phyloP scores from a whole-genome alignment of 208 protist genomes.

The Trypanosoma cruzi region DNA sequence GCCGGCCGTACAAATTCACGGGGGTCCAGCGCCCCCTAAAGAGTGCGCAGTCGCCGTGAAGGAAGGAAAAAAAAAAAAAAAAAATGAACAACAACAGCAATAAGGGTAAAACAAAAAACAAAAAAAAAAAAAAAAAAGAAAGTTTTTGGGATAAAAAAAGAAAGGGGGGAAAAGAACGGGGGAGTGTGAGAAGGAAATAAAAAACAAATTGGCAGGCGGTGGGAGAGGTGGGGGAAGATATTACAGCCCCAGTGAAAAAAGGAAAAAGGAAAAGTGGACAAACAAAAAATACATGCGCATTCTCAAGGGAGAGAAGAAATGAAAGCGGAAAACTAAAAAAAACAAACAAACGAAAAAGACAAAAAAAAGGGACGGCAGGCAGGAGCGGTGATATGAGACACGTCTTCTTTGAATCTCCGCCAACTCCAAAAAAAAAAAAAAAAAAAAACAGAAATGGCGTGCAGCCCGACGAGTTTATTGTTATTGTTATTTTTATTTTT shows the following conservation, averaged over 20 bases:
- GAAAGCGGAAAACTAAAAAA: not conserved
- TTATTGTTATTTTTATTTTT: slow-evolving; percentile 16
- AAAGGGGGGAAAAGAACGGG: slow-evolving; percentile 3
- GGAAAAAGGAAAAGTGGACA: not conserved
- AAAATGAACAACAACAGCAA: not conserved
- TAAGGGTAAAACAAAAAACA: not conserved
- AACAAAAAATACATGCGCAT: no score
- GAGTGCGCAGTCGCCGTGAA: not conserved
- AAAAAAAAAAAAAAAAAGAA: not conserved
- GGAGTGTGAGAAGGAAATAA: not conserved
- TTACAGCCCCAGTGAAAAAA: not conserved
- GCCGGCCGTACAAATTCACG: slow-evolving; percentile 32
- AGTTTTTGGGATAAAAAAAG: slow-evolving; percentile 21
- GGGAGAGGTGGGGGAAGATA: not conserved
- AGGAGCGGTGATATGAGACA: not conserved
- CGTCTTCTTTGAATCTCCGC: not conserved
- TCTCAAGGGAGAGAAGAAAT: not conserved
- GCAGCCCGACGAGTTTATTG: not conserved
- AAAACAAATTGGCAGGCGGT: slow-evolving; percentile 4
- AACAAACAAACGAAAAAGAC: not conserved
- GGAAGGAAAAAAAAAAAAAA: not conserved
- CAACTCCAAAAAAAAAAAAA: not conserved
- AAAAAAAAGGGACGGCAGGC: not conserved
- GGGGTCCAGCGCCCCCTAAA: slow-evolving; percentile 20
- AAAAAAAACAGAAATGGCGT: not conserved